phyloP scores from a whole-genome alignment of 148 eudicot species.

The Rhododendron griersonianum region DNA sequence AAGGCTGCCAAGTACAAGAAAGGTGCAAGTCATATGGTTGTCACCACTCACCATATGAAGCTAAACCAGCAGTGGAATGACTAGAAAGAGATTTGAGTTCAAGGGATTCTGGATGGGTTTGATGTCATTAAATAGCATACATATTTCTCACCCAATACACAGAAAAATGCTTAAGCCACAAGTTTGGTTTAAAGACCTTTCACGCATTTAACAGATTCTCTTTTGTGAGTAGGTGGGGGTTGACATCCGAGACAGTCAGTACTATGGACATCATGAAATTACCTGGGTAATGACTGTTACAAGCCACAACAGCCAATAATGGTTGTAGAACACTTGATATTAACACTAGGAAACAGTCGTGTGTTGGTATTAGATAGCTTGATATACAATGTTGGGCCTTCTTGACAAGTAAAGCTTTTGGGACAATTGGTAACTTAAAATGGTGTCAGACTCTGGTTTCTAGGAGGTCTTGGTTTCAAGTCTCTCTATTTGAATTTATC shows the following conservation, averaged over 20 bases:
- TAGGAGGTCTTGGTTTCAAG: not conserved
- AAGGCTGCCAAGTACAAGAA: not conserved
- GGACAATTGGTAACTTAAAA: too few relatives aligned
- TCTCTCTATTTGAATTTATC: too few relatives aligned
- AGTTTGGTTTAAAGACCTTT: too few relatives aligned
- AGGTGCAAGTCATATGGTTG: not conserved
- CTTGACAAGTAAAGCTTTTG: too few relatives aligned
- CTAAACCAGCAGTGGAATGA: not conserved
- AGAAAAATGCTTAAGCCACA: too few relatives aligned
- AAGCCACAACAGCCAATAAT: not conserved
- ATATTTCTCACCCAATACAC: not conserved
- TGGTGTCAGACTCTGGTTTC: too few relatives aligned
- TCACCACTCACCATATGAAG: not conserved
- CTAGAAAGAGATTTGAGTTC: not conserved
- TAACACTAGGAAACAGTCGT: not conserved
- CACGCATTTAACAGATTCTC: too few relatives aligned
- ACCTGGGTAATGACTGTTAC: not conserved
- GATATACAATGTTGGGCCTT: too few relatives aligned
- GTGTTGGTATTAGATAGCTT: not conserved
- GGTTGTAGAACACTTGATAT: not conserved
- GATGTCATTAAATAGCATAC: not conserved
- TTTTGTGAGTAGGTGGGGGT: too few relatives aligned
- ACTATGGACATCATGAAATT: not conserved
- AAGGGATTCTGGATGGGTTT: too few relatives aligned
- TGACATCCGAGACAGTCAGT: not conserved